Evolutionary conservation across 2,329 filamentous ascomycete species (phyloP).

Genomic region (Furcasterigmium sp.): DNA sequence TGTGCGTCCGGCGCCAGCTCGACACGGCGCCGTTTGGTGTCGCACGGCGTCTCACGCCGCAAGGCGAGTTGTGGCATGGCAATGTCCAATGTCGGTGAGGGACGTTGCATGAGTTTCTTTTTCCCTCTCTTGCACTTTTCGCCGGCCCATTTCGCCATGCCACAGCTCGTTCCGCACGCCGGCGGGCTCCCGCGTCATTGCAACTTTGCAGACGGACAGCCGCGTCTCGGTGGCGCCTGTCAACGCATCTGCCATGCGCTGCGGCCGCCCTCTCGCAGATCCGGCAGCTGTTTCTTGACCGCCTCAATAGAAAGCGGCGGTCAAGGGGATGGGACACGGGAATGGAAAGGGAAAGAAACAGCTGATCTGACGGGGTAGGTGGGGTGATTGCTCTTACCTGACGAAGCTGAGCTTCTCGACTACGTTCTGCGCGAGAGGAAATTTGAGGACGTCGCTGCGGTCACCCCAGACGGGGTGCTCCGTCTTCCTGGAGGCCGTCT

Average conservation of each 20-base stretch:
- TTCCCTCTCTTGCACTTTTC: not conserved
- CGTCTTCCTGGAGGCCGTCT: slow-evolving; percentile 49
- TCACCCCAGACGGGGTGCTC: slow-evolving; percentile 59
- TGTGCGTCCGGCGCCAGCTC: not conserved
- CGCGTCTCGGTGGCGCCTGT: not conserved
- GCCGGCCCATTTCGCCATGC: no score
- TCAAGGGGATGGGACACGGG: not conserved
- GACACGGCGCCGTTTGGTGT: no score
- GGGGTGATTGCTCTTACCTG: slow-evolving; percentile 48
- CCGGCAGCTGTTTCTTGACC: not conserved
- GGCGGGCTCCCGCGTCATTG: no score
- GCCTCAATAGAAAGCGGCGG: not conserved
- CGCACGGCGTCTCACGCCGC: no score
- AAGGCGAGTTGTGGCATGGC: no score
- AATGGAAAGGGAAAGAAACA: slow-evolving; percentile 4
- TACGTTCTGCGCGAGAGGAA: slow-evolving; percentile 51
- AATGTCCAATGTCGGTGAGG: not conserved
- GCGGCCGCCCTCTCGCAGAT: not conserved
- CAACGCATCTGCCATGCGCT: not conserved
- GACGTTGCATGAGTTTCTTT: not conserved
- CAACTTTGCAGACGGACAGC: not conserved
- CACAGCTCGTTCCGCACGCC: no score
- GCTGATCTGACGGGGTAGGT: not conserved
- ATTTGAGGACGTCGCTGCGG: slow-evolving; percentile 49
- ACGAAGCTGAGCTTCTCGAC: slow-evolving; percentile 69